Conservation (phyloP, 208 protist genomes). For the Trypanosoma brucei region DNA sequence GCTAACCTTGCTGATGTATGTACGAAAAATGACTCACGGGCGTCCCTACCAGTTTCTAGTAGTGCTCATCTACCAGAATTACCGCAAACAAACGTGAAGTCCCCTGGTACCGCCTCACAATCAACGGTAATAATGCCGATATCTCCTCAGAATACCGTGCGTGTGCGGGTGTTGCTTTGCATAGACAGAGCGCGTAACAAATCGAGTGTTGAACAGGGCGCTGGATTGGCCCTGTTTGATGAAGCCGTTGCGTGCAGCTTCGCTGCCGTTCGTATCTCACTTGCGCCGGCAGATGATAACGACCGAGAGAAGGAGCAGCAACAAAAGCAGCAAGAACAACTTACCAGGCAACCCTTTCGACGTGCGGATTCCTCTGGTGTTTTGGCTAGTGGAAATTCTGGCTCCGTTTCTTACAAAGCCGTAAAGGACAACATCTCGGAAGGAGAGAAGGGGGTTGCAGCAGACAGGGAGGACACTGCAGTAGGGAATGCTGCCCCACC, state of each 20-base stretch:
- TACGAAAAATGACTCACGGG: too few species aligned
- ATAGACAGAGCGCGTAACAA: conserved; percentile 5
- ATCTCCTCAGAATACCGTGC: conserved; percentile 6
- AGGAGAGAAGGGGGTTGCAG: neutral
- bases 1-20: too few species aligned
- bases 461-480: neutral
- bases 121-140: conserved; percentile 10
- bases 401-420: neutral
- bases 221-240: conserved; percentile 66
- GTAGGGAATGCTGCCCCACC: neutral
- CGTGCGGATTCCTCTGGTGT: neutral
- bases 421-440: neutral
- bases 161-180: conserved; percentile 15
- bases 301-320: conserved; percentile 6
- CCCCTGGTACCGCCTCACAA: neutral
- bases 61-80: too few species aligned
- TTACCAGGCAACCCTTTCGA: neutral
- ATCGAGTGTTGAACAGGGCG: conserved; percentile 56
- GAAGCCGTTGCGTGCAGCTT: conserved; percentile 67
- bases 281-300: conserved; percentile 28
- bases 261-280: conserved; percentile 42
- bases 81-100: neutral
- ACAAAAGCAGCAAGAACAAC: conserved; percentile 7
- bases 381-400: neutral
- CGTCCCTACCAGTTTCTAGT: too few species aligned